Evolutionary conservation across 148 eudicot genomes (phyloP).

Genomic region (Selenicereus undatus): DNA sequence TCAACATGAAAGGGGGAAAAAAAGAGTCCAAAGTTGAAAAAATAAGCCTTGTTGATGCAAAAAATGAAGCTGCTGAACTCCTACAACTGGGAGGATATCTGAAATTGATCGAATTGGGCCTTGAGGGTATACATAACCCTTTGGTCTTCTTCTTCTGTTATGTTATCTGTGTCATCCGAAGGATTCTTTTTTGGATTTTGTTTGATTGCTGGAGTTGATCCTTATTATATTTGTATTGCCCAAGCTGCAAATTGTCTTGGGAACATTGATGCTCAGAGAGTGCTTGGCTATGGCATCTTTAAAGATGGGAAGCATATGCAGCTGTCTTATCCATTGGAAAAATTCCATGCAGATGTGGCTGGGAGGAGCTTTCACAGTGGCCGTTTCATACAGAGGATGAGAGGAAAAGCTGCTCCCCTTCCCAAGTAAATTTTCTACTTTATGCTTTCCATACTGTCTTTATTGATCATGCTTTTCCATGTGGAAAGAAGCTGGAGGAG

Average conservation of each 20-base stretch:
- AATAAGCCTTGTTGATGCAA: too few species aligned
- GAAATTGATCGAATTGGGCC: constrained; percentile 68
- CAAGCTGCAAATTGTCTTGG: constrained; percentile 50
- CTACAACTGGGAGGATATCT: constrained; percentile 84
- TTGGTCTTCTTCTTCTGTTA: not conserved
- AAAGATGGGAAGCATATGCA: constrained; percentile 57
- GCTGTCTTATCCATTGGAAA: constrained; percentile 62
- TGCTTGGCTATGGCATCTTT: constrained; percentile 63
- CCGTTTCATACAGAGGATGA: constrained; percentile 70
- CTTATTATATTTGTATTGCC: constrained; percentile 1
- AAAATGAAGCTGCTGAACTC: too few species aligned
- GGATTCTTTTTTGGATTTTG: not conserved
- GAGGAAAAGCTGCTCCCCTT: constrained; percentile 60
- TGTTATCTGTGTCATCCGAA: not conserved
- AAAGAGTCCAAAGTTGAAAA: too few species aligned
- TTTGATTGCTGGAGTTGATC: constrained; percentile 7
- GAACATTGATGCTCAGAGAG: constrained; percentile 69
- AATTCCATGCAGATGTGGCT: constrained; percentile 52
- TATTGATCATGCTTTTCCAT: not conserved
- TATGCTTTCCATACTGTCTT: not conserved
- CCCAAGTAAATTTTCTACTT: constrained; percentile 44
- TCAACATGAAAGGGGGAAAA: too few species aligned
- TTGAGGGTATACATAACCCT: constrained; percentile 49
- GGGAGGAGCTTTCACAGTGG: constrained; percentile 85
- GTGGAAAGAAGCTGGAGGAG: too few species aligned